Percentiles rank a stretch among this genome's conserved stretches.
These are phyloP conservation scores for Cryphonectria carpinicola DNA, from an alignment of 2,329 filamentous ascomycete species.

Conservation along the genomic window DNA sequence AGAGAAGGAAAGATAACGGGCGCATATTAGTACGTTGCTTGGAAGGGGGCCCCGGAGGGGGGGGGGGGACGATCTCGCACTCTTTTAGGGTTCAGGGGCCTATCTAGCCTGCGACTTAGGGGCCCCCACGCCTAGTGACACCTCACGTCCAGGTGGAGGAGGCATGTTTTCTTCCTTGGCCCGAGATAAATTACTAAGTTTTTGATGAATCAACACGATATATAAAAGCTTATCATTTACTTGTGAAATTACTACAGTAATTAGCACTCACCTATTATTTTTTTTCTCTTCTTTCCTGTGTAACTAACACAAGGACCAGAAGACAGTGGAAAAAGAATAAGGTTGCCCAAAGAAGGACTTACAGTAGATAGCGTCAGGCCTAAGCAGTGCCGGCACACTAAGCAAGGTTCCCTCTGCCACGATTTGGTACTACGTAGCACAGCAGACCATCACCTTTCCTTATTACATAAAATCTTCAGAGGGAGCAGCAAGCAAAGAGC, in stretches of 20 bases:
- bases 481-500: background rate
- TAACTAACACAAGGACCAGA: background rate
- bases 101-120: background rate
- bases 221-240: background rate
- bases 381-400: background rate
- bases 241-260: background rate
- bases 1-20: background rate
- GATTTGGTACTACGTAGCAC: background rate
- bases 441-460: background rate
- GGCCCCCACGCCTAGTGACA: background rate
- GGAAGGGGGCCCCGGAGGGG: background rate
- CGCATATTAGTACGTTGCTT: background rate
- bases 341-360: background rate
- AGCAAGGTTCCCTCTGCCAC: background rate
- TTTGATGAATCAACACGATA: background rate
- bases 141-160: background rate
- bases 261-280: background rate
- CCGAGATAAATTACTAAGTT: background rate
- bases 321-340: background rate
- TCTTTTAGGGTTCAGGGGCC: background rate
- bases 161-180: background rate
- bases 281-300: background rate
- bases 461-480: background rate
- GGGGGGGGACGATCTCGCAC: conserved; percentile 1
- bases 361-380: background rate